phyloP scores from a whole-genome alignment of 192 early-diverging fungal genomes.

The Gonapodya sp. region DNA sequence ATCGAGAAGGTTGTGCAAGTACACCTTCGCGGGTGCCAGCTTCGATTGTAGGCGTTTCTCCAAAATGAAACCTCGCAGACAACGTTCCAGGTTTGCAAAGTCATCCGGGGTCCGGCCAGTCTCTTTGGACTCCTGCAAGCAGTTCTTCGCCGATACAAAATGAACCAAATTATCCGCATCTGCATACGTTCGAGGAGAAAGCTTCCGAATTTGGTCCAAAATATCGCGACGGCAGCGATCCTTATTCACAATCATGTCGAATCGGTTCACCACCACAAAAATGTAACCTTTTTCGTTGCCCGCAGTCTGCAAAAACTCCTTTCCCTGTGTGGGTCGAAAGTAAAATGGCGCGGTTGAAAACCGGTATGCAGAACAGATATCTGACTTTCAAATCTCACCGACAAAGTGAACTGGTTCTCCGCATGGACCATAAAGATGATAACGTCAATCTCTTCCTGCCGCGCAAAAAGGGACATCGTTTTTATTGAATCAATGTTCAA shows the following conservation, averaged over 20 bases:
- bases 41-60: slow-evolving; percentile 93
- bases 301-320: slow-evolving; percentile 91
- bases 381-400: slow-evolving; percentile 41
- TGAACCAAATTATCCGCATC: slow-evolving; percentile 89
- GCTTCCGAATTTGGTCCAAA: slow-evolving; percentile 90
- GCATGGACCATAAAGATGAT: slow-evolving; percentile 98
- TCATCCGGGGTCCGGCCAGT: slow-evolving; percentile 25
- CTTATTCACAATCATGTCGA: slow-evolving; percentile 88
- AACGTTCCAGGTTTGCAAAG: slow-evolving; percentile 76
- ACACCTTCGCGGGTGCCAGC: slow-evolving; percentile 86
- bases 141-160: slow-evolving; percentile 72
- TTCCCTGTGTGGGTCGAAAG: slow-evolving; percentile 52
- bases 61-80: slow-evolving; percentile 82
- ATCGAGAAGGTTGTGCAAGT: slow-evolving; percentile 70
- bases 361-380: slow-evolving; percentile 7
- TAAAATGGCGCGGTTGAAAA: slow-evolving; percentile 10
- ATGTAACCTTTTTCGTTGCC: slow-evolving; percentile 98
- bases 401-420: slow-evolving; percentile 98
- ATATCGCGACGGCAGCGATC: slow-evolving; percentile 90
- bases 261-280: slow-evolving; percentile 96
- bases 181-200: slow-evolving; percentile 86
- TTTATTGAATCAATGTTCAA: slow-evolving; percentile 97
- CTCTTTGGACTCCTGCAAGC: slow-evolving; percentile 20
- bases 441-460: slow-evolving; percentile 98
- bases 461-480: slow-evolving; percentile 91